These are phyloP conservation scores for Plenodomus lindquistii DNA, from an alignment of 2,329 filamentous ascomycete genomes.

Conservation along the genomic window DNA sequence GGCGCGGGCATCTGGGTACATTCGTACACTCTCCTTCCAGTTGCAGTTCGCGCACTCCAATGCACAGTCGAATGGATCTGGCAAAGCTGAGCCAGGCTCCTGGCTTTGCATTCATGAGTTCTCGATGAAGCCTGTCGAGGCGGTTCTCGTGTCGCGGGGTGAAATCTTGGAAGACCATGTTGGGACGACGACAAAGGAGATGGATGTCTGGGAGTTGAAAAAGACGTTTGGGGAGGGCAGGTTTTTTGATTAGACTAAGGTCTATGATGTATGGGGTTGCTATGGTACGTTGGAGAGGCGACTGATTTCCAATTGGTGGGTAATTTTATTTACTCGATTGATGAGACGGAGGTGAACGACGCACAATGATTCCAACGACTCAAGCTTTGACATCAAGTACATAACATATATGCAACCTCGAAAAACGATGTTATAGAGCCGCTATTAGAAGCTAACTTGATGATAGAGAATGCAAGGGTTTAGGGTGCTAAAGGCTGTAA, in stretches of 20 bases:
- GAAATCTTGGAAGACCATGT: not conserved
- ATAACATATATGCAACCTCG: too few species aligned
- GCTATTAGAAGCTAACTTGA: too few species aligned
- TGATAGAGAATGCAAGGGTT: too few species aligned
- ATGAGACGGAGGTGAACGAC: too few species aligned
- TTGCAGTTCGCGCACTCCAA: slow-evolving; percentile 35
- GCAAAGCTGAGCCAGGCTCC: slow-evolving; percentile 28
- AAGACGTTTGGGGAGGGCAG: slow-evolving; percentile 1
- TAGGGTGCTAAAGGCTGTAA: not conserved
- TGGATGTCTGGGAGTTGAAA: slow-evolving; percentile 5
- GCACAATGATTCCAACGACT: too few species aligned
- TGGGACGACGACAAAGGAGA: not conserved
- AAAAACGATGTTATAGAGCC: too few species aligned
- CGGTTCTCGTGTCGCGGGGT: slow-evolving; percentile 13
- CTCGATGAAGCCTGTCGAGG: slow-evolving; percentile 7
- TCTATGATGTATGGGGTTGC: too few species aligned
- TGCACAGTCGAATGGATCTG: slow-evolving; percentile 35
- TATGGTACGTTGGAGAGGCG: too few species aligned
- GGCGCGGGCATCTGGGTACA: slow-evolving; percentile 19
- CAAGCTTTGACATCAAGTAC: too few species aligned
- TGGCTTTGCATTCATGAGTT: slow-evolving; percentile 38
- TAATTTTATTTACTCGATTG: too few species aligned
- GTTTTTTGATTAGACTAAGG: slow-evolving; percentile 12
- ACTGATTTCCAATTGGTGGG: too few species aligned
- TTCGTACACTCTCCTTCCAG: slow-evolving; percentile 26